These are phyloP conservation scores for Candida dubliniensis DNA, from an alignment of 1,139 yeast species.

Conservation along the genomic window DNA sequence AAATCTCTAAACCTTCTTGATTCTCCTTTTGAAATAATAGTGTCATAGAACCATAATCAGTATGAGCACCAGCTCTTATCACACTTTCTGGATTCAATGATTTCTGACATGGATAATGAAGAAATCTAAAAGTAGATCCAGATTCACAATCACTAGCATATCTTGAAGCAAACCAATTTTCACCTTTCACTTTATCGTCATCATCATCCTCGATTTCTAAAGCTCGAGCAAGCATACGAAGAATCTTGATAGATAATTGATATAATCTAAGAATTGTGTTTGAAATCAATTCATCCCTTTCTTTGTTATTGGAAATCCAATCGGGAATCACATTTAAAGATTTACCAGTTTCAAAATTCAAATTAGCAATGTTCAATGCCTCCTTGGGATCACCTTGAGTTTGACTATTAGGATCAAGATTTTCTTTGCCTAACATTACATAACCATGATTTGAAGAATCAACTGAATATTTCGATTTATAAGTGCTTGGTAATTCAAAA, in stretches of 20 bases:
- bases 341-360: slow-evolving; percentile 43
- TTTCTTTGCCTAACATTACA: slow-evolving; percentile 60
- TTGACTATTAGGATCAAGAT: slow-evolving; percentile 48
- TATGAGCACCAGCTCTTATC: slow-evolving; percentile 85
- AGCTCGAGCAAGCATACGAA: slow-evolving; percentile 58
- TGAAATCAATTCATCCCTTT: slow-evolving; percentile 33
- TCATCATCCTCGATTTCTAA: slow-evolving; percentile 54
- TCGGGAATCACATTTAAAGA: slow-evolving; percentile 38
- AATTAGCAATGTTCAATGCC: slow-evolving; percentile 46
- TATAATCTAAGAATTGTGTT: slow-evolving; percentile 42
- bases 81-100: slow-evolving; percentile 50
- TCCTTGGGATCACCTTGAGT: slow-evolving; percentile 64
- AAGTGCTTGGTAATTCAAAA: slow-evolving; percentile 51
- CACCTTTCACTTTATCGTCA: slow-evolving; percentile 26
- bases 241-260: slow-evolving; percentile 39
- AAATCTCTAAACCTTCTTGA: slow-evolving; percentile 73
- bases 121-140: slow-evolving; percentile 65
- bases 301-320: slow-evolving; percentile 37
- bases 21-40: slow-evolving; percentile 66
- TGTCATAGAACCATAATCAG: slow-evolving; percentile 78
- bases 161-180: slow-evolving; percentile 62
- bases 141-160: slow-evolving; percentile 50
- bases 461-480: slow-evolving; percentile 49
- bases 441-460: slow-evolving; percentile 61
- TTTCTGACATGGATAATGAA: slow-evolving; percentile 67